Percentiles rank a stretch among this genome's conserved stretches.
Conservation (phyloP, 2,329 filamentous ascomycete genomes). For the Diplocarpon mali region DNA sequence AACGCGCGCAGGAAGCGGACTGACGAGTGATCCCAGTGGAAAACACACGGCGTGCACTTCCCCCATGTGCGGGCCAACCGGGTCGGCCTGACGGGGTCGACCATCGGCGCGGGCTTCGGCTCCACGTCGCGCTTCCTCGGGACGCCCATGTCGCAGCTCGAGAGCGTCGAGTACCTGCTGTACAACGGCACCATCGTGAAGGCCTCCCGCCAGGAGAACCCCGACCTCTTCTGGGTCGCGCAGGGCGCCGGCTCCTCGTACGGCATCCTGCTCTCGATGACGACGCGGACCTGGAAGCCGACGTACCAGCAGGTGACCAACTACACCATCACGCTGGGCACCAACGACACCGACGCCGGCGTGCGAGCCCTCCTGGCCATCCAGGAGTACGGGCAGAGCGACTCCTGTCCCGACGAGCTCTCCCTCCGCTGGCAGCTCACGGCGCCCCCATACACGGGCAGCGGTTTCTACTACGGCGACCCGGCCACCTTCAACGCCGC, state of each 20-base stretch:
- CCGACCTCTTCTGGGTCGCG: constrained; percentile 2
- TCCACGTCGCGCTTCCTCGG: constrained; percentile 4
- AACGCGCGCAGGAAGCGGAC: too few relatives aligned
- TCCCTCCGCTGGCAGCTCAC: constrained; percentile 3
- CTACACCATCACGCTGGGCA: constrained; percentile 1
- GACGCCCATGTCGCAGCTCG: constrained; percentile 4
- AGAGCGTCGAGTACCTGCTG: constrained; percentile 3
- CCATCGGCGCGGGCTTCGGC: constrained; percentile 4
- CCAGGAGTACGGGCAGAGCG: neutral
- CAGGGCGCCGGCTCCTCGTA: constrained; percentile 4
- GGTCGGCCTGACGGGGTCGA: constrained; percentile 1
- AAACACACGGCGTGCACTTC: constrained; percentile 3
- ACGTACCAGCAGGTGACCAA: constrained; percentile 3
- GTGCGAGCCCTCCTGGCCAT: constrained; percentile 1
- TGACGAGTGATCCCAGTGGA: neutral
- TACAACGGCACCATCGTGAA: constrained; percentile 2
- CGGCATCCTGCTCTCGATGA: neutral
- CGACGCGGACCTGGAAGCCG: constrained; percentile 6
- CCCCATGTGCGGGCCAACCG: constrained; percentile 5
- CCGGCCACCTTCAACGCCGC: neutral
- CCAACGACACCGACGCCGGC: neutral
- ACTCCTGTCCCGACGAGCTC: constrained; percentile 1
- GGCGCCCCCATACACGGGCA: constrained; percentile 1
- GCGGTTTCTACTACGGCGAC: constrained; percentile 4
- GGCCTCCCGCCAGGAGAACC: neutral